phyloP scores from a whole-genome alignment of 805 yeast species.

The Candida hungchunana region DNA sequence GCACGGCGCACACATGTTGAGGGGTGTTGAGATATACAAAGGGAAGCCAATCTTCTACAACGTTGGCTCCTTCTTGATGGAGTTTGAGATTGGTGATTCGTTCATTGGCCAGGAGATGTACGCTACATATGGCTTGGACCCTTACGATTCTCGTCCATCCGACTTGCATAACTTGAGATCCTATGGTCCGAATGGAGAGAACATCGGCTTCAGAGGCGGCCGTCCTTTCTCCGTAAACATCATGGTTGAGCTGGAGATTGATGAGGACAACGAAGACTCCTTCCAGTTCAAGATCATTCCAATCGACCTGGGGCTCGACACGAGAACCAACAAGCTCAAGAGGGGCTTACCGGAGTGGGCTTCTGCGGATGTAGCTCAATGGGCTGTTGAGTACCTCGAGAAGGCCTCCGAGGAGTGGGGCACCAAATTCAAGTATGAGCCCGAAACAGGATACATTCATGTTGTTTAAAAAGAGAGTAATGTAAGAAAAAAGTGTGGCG shows the following conservation, averaged over 20 bases:
- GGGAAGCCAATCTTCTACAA: conserved; percentile 28
- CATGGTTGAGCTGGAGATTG: conserved; percentile 24
- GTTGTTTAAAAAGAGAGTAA: conserved; percentile 5
- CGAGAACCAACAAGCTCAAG: conserved; percentile 20
- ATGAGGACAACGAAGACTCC: conserved; percentile 13
- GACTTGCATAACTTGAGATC: conserved; percentile 27
- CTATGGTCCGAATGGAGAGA: conserved; percentile 24
- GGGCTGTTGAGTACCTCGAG: conserved; percentile 23
- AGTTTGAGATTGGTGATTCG: conserved; percentile 27
- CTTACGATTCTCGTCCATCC: conserved; percentile 25
- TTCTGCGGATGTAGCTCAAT: conserved; percentile 21
- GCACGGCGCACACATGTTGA: conserved; percentile 29
- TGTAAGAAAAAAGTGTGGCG: no score
- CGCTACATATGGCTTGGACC: conserved; percentile 23
- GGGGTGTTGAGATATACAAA: conserved; percentile 29
- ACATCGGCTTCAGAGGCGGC: conserved; percentile 26
- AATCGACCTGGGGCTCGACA: conserved; percentile 26
- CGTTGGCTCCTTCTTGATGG: conserved; percentile 27
- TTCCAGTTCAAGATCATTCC: conserved; percentile 24
- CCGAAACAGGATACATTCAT: conserved; percentile 13
- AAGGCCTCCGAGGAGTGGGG: conserved; percentile 25
- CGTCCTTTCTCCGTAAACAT: conserved; percentile 27
- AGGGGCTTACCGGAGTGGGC: conserved; percentile 28
- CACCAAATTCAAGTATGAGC: conserved; percentile 22
- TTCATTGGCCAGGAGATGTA: conserved; percentile 27